phyloP scores from a whole-genome alignment of 495 filamentous ascomycete species.

The Aspergillus sclerotiicarbonarius region DNA sequence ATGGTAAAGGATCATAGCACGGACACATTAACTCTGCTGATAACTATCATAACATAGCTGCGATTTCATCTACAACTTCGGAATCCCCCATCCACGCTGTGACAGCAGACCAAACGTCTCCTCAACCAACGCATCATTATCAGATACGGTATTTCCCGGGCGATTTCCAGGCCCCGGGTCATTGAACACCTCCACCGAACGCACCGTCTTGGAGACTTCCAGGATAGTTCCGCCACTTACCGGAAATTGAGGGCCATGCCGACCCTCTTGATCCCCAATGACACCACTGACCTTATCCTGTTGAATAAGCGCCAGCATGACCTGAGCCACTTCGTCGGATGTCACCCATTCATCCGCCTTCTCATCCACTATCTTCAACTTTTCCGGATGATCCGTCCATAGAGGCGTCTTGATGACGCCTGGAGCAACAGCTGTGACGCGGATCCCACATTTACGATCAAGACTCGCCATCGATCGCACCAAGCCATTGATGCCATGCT shows the following conservation, averaged over 20 bases:
- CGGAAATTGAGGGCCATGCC: constrained; percentile 27
- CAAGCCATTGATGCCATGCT: constrained; percentile 62
- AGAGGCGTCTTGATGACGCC: constrained; percentile 66
- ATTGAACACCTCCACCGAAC: constrained; percentile 51
- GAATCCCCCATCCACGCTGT: constrained; percentile 40
- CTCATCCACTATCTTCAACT: constrained; percentile 53
- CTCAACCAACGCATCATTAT: constrained; percentile 33
- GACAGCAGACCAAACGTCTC: constrained; percentile 49
- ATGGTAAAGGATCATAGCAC: too few species aligned
- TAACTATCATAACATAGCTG: not conserved
- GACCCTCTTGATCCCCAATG: constrained; percentile 39
- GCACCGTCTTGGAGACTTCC: constrained; percentile 57
- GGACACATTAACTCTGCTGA: too few species aligned
- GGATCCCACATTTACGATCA: constrained; percentile 52
- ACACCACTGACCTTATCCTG: constrained; percentile 43
- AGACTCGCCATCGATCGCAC: constrained; percentile 53
- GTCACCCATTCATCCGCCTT: constrained; percentile 57
- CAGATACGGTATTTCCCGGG: constrained; percentile 48
- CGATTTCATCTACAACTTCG: constrained; percentile 11
- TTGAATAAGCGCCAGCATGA: constrained; percentile 61
- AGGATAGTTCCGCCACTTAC: constrained; percentile 52
- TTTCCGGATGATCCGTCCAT: constrained; percentile 69
- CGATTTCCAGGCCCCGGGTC: constrained; percentile 56
- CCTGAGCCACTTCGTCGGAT: constrained; percentile 62
- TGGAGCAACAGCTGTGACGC: constrained; percentile 65